Evolutionary conservation across 176 grass and related monocot genomes (phyloP).

Genomic region (Lolium rigidum): DNA sequence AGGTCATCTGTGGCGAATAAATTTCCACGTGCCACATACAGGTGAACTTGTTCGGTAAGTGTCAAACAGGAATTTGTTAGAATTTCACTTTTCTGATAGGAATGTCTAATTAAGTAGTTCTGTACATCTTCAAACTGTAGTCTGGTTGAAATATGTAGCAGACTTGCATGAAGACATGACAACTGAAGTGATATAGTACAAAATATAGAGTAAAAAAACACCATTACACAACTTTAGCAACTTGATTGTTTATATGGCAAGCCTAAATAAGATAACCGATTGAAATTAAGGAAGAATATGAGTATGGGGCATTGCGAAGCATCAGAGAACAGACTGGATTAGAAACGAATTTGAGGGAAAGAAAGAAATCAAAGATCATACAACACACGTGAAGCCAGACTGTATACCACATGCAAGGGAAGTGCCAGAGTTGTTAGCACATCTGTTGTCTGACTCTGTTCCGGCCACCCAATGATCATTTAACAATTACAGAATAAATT

Average conservation of each 20-base stretch:
- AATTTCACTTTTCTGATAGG: background rate
- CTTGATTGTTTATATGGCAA: background rate
- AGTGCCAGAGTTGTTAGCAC: conserved; percentile 10
- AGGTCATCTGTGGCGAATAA: background rate
- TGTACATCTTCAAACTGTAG: background rate
- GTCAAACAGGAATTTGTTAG: background rate
- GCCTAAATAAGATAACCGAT: background rate
- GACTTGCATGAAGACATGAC: background rate
- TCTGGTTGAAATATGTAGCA: conserved; percentile 16
- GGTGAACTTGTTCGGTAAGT: background rate
- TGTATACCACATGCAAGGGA: background rate
- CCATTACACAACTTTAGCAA: background rate
- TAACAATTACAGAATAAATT: conserved; percentile 8
- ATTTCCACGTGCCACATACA: background rate
- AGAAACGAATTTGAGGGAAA: background rate
- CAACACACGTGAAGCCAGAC: background rate
- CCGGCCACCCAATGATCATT: background rate
- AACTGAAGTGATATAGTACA: background rate
- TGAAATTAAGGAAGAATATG: background rate
- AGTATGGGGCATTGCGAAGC: background rate
- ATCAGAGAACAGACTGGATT: conserved; percentile 19
- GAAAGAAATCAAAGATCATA: background rate
- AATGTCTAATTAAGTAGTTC: background rate
- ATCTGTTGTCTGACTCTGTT: background rate
- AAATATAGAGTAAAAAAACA: background rate